Base-by-base conservation (phyloP, 768 basidiomycete genomes). In the Suillus paluster region DNA sequence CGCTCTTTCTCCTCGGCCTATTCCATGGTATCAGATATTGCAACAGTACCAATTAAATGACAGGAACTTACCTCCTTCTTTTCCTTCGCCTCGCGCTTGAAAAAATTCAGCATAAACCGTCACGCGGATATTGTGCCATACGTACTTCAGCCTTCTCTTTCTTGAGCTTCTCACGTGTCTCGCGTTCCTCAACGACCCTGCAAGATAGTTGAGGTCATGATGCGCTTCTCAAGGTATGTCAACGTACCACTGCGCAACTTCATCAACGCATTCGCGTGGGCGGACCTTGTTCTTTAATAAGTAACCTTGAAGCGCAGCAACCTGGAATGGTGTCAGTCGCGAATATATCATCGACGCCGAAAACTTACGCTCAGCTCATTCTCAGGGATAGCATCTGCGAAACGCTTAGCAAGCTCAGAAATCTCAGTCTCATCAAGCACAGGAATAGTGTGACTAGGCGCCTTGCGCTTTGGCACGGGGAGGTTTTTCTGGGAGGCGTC, bases 221-320 rank as follows among this genome's bases (percentile, higher is more conserved):
- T 10, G 58, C 14, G 3, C 39, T 64, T 61, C 62, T 38, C 52
- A 63, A 58, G 61, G 50, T 11, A 57, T 17, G 8, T 23, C 25
- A 27, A 71, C 78, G 49, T 73, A 80, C 92, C 94, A 96, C 49
- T 86, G 87, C 34, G 74, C 80, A 27, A 90, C 89, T 72, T 94
- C 92, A 6, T 88, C 88, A 10, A 95, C 92, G 65, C 89, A 91
- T 74, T 94, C 91, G 63, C 84, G 83, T 44, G 93, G 93, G n/a
- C 93, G 87, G 14, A 93, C 89, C 83, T 95, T 94, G 75, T 94
- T 94, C 83, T 90, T 91, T 61, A 94, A 80, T 42, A 95, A 81
- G 73, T 94, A 94, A 3, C 93, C 93, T 79, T 94, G 93, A 66
- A 94, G 82, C 53, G 84, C 81, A 30, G 93, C 93, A 61, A 94